Conservation (phyloP, 2,329 filamentous ascomycete genomes). For the Aspergillus viridinutans region DNA sequence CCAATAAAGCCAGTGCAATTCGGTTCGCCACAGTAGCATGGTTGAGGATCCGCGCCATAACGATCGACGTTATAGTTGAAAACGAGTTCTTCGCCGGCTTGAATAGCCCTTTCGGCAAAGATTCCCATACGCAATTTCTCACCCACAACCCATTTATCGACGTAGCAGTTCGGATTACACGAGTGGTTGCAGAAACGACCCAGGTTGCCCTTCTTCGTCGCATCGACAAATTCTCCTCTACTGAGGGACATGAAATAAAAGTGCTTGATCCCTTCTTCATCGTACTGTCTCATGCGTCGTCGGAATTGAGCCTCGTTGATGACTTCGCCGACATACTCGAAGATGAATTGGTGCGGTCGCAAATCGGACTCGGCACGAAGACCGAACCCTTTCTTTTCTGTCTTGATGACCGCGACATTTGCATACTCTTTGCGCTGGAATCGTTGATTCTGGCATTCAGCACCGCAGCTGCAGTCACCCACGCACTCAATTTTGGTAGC, state of each 20-base stretch:
- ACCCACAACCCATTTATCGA: conserved; percentile 98
- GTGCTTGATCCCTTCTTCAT: conserved; percentile 94
- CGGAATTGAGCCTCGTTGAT: conserved; percentile 91
- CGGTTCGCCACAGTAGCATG: conserved; percentile 90
- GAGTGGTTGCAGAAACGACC: conserved; percentile 98
- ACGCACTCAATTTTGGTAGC: conserved; percentile 97
- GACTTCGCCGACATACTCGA: conserved; percentile 97
- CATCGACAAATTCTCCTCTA: conserved; percentile 95
- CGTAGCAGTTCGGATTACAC: conserved; percentile 97
- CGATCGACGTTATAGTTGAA: conserved; percentile 99
- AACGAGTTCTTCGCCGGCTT: conserved; percentile 87
- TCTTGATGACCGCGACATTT: conserved; percentile 90
- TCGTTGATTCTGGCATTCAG: conserved; percentile 86
- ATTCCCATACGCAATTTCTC: conserved; percentile 99
- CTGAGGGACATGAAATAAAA: conserved; percentile 99
- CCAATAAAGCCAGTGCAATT: conserved; percentile 97
- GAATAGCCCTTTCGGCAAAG: conserved; percentile 80
- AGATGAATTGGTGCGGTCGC: conserved; percentile 84
- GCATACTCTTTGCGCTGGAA: conserved; percentile 90
- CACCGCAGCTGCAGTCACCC: conserved; percentile 80
- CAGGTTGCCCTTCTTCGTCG: conserved; percentile 92
- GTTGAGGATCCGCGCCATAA: conserved; percentile 93
- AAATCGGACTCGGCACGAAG: conserved; percentile 76
- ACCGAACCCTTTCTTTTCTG: conserved; percentile 95
- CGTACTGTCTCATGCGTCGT: conserved; percentile 86